Evolutionary conservation across 2,329 filamentous ascomycete genomes (phyloP).

Genomic region (Alternaria postmessia): DNA sequence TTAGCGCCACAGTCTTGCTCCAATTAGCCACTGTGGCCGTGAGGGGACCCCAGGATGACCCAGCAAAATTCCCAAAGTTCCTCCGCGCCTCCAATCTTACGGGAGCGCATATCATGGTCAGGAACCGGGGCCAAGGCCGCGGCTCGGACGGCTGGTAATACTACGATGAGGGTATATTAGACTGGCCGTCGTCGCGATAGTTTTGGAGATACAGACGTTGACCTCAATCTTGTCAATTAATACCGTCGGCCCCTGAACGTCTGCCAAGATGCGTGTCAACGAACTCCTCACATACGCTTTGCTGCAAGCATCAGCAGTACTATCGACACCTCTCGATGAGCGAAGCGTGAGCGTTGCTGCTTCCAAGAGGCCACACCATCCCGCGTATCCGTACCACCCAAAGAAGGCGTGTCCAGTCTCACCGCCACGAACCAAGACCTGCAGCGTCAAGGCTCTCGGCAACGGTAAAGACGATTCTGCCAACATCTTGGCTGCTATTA

Average conservation of each 20-base stretch:
- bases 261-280: conserved; percentile 36
- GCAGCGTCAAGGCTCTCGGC: conserved; percentile 50
- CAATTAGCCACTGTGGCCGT: conserved; percentile 28
- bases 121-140: conserved; percentile 9
- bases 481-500: conserved; percentile 63
- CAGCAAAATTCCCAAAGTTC: conserved; percentile 23
- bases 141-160: conserved; percentile 14
- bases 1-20: conserved; percentile 18
- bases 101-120: conserved; percentile 8
- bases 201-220: conserved; percentile 4
- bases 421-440: conserved; percentile 48
- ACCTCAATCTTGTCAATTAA: background rate
- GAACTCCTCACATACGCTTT: conserved; percentile 33
- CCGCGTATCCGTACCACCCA: conserved; percentile 47
- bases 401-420: conserved; percentile 47
- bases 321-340: conserved; percentile 29
- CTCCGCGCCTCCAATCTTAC: conserved; percentile 22
- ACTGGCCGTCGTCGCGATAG: conserved; percentile 2
- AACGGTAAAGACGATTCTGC: conserved; percentile 59
- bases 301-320: conserved; percentile 36
- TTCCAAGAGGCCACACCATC: conserved; percentile 45
- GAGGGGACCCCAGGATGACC: conserved; percentile 18
- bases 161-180: conserved; percentile 29
- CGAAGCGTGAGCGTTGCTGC: conserved; percentile 14
- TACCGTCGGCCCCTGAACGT: background rate